These are phyloP conservation scores for Hypsizygus marmoreus DNA, from an alignment of 768 basidiomycete genomes.

Conservation along the genomic window DNA sequence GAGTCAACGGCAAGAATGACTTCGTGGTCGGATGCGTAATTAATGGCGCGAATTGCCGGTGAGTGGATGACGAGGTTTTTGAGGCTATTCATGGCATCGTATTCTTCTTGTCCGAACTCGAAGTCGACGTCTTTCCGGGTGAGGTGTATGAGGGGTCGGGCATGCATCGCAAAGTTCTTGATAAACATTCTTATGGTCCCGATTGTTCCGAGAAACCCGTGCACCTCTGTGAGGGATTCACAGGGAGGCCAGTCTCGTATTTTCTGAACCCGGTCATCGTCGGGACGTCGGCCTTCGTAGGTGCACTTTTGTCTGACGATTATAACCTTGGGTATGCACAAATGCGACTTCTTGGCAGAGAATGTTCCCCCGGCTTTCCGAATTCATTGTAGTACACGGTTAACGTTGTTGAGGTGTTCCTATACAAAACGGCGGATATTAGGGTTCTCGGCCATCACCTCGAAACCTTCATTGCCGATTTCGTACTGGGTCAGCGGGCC, in stretches of 20 bases:
- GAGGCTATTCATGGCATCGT: constrained; percentile 18
- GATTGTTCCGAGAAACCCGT: constrained; percentile 19
- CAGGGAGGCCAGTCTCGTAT: constrained; percentile 22
- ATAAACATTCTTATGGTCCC: constrained; percentile 23
- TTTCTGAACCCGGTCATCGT: too few species aligned
- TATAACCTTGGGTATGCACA: constrained; percentile 10
- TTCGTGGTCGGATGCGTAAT: constrained; percentile 22
- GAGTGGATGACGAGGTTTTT: constrained; percentile 10
- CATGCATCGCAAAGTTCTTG: constrained; percentile 14
- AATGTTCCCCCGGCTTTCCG: too few species aligned
- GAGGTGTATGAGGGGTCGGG: constrained; percentile 12
- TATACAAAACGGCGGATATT: constrained; percentile 32
- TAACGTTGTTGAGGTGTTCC: constrained; percentile 37
- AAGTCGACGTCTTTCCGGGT: constrained; percentile 20
- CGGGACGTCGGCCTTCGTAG: constrained; percentile 29
- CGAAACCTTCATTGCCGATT: neutral
- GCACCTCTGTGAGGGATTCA: constrained; percentile 14
- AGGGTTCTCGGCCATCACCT: too few species aligned
- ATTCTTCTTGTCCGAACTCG: constrained; percentile 18
- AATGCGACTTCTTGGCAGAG: too few species aligned
- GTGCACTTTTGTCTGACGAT: constrained; percentile 38
- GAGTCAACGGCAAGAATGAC: constrained; percentile 34
- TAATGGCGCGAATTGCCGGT: constrained; percentile 26
- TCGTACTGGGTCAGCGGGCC: neutral
- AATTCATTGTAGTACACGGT: constrained; percentile 34